These are phyloP conservation scores for Apiospora malaysiana DNA, from an alignment of 2,329 filamentous ascomycete species.

Conservation along the genomic window DNA sequence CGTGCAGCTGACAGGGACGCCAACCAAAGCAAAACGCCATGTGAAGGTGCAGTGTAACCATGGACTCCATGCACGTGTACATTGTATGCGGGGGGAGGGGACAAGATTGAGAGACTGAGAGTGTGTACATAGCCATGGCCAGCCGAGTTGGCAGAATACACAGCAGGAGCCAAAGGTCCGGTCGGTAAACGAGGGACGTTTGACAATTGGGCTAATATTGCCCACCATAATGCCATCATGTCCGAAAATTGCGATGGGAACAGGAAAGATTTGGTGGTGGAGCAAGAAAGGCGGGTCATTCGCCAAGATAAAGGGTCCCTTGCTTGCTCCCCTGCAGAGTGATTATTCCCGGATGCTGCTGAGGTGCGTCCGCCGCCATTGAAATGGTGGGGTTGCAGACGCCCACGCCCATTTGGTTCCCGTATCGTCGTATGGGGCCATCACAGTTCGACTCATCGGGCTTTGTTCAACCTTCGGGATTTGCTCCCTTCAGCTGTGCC, in stretches of 20 bases:
- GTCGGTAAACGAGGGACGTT: neutral
- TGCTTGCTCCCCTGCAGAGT: neutral
- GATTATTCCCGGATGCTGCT: conserved; percentile 17
- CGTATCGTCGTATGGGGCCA: neutral
- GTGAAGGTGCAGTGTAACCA: neutral
- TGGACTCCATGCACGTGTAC: neutral
- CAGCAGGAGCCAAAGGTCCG: conserved; percentile 1
- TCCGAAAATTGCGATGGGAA: conserved; percentile 10
- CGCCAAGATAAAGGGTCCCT: conserved; percentile 16
- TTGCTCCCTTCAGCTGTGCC: neutral
- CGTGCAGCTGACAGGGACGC: neutral
- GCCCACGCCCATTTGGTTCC: neutral
- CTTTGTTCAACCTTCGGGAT: neutral
- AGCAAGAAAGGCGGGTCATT: neutral
- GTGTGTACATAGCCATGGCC: too few relatives aligned
- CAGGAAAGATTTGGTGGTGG: neutral
- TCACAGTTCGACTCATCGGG: neutral
- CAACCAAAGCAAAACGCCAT: conserved; percentile 4
- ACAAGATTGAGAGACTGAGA: neutral
- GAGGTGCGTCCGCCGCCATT: neutral
- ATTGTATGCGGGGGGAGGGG: neutral
- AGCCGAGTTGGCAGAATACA: neutral
- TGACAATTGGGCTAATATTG: neutral
- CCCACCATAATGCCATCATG: conserved; percentile 9
- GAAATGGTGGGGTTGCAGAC: neutral